These are phyloP conservation scores for Glycyrrhiza uralensis DNA, from an alignment of 306 rosid species.

Conservation along the genomic window DNA sequence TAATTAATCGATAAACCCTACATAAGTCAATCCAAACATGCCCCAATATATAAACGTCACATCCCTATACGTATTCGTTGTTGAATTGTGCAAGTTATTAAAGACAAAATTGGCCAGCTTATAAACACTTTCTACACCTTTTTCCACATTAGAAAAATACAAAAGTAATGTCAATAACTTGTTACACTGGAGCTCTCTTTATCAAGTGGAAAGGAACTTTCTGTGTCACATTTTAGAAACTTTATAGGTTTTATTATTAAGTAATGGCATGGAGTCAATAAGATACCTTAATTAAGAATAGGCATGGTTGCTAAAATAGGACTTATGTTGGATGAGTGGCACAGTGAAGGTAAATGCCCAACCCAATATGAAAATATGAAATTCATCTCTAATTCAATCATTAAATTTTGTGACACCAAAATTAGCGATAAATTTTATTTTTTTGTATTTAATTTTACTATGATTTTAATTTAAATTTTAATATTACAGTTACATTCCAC, in stretches of 20 bases:
- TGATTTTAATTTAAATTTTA: too few relatives aligned
- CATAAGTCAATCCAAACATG: too few relatives aligned
- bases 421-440: too few relatives aligned
- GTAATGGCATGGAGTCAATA: slow-evolving; percentile 9
- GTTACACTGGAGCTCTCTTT: slow-evolving; percentile 26
- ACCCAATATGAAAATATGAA: too few relatives aligned
- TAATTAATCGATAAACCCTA: too few relatives aligned
- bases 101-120: slow-evolving; percentile 53
- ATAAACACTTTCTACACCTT: slow-evolving; percentile 27
- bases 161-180: slow-evolving; percentile 29
- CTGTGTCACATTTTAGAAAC: slow-evolving; percentile 18
- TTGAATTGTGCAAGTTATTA: slow-evolving; percentile 38
- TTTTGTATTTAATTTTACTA: too few relatives aligned
- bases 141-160: slow-evolving; percentile 25
- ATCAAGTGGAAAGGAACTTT: slow-evolving; percentile 33
- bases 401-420: too few relatives aligned
- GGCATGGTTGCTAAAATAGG: not conserved
- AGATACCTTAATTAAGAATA: not conserved
- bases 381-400: too few relatives aligned
- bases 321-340: slow-evolving; percentile 2
- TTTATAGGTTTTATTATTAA: slow-evolving; percentile 4
- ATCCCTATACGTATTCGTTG: slow-evolving; percentile 34
- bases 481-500: too few relatives aligned
- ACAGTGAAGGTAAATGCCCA: not conserved
- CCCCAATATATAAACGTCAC: slow-evolving; percentile 35